Conservation (phyloP, 306 rosid species). For the Citrullus colocynthis region DNA sequence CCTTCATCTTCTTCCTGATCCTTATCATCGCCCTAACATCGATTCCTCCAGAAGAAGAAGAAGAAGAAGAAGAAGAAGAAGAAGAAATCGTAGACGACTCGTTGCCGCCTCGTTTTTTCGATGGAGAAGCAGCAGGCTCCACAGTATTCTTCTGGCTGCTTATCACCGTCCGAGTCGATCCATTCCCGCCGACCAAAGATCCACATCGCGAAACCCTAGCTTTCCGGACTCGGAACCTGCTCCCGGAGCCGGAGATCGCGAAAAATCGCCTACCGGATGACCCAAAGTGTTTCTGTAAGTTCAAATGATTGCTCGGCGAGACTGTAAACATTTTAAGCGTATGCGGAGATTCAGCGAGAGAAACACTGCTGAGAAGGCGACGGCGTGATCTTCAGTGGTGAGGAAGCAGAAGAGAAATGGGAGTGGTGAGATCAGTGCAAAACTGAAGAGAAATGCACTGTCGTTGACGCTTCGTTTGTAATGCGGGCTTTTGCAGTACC, state of each 20-base stretch:
- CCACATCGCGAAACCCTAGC: background rate
- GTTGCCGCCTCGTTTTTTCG: conserved; percentile 24
- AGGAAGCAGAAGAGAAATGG: background rate
- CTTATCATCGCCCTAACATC: conserved; percentile 49
- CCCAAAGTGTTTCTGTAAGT: conserved; percentile 12
- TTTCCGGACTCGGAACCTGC: background rate
- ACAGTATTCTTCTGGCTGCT: conserved; percentile 38
- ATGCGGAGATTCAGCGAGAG: background rate
- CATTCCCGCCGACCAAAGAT: conserved; percentile 11
- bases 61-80: conserved; percentile 19
- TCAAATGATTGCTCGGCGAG: conserved; percentile 15
- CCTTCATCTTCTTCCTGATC: conserved; percentile 72
- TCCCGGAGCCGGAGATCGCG: background rate
- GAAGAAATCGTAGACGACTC: conserved; percentile 22
- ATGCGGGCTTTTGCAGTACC: background rate
- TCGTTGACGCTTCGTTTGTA: background rate
- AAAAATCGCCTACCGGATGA: conserved; percentile 15
- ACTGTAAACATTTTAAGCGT: conserved; percentile 26
- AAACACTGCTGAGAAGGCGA: background rate
- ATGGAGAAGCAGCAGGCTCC: conserved; percentile 14
- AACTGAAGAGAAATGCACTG: background rate
- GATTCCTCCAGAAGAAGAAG: conserved; percentile 22
- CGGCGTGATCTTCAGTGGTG: background rate
- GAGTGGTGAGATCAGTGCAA: background rate
- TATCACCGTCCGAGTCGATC: conserved; percentile 29